phyloP scores from a whole-genome alignment of 331 rosid species.

The Phaseolus coccineus region DNA sequence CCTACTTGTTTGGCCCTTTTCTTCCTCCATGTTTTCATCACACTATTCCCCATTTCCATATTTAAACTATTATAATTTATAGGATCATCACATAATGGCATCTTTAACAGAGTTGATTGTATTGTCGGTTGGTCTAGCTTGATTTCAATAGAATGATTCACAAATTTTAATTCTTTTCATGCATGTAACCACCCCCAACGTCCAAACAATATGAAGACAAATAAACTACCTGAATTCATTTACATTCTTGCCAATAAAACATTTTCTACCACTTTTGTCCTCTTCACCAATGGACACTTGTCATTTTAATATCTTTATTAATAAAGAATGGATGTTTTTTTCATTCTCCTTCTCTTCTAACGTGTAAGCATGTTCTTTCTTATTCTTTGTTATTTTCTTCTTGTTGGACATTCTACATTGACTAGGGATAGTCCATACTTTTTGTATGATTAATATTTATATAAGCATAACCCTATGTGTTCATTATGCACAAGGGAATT shows the following conservation, averaged over 20 bases:
- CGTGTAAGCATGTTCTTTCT: conserved; percentile 2
- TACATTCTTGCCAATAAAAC: neutral
- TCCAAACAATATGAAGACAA: conserved; percentile 4
- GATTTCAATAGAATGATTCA: conserved; percentile 15
- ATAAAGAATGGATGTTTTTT: neutral
- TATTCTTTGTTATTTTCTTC: neutral
- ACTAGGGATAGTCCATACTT: no score
- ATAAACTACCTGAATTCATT: conserved; percentile 1
- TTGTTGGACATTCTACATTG: neutral
- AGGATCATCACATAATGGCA: no score
- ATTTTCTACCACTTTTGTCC: neutral
- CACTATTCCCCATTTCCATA: no score
- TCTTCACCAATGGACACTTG: neutral
- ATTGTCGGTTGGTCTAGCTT: neutral
- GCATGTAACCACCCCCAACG: neutral
- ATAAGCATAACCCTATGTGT: no score
- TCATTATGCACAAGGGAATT: no score
- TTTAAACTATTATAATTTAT: no score
- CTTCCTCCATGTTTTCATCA: no score
- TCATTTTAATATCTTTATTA: neutral
- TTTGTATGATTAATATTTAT: no score
- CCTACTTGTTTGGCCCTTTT: no score
- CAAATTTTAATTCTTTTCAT: neutral
- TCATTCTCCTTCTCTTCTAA: conserved; percentile 12
- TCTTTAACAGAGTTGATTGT: neutral